Conservation (phyloP, 768 basidiomycete genomes). For the Gymnopilus dilepis region DNA sequence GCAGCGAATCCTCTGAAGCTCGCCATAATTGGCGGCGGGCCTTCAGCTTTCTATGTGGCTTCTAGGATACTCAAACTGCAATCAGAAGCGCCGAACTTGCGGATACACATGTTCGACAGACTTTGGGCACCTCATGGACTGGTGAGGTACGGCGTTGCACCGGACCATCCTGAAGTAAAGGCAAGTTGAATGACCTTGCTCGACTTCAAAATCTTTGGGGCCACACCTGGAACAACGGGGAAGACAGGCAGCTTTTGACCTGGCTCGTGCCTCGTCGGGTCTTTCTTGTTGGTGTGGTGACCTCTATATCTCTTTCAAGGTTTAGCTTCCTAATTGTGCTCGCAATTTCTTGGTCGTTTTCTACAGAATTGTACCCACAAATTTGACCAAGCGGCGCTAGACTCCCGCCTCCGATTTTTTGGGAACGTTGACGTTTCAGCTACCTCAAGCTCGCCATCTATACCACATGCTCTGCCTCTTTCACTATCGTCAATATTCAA, state of each 20-base stretch:
- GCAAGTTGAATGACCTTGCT: conserved; percentile 37
- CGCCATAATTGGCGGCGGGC: conserved; percentile 92
- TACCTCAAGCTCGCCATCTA: conserved; percentile 30
- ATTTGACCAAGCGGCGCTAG: conserved; percentile 83
- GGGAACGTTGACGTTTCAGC: conserved; percentile 77
- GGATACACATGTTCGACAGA: conserved; percentile 88
- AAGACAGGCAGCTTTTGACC: too few species aligned
- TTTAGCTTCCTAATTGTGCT: neutral
- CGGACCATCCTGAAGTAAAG: conserved; percentile 99
- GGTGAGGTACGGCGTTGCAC: conserved; percentile 95
- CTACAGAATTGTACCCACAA: conserved; percentile 93
- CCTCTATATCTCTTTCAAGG: neutral
- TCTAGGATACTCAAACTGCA: conserved; percentile 77
- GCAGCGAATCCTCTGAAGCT: conserved; percentile 58
- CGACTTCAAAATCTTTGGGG: neutral
- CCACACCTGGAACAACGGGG: conserved; percentile 3
- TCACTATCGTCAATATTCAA: conserved; percentile 64
- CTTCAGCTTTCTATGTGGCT: conserved; percentile 96
- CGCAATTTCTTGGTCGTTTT: neutral
- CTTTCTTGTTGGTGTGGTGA: conserved; percentile 3
- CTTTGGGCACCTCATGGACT: conserved; percentile 95
- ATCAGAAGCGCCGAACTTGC: conserved; percentile 43
- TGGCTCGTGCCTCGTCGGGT: too few species aligned
- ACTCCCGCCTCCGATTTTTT: conserved; percentile 86
- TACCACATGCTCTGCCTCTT: conserved; percentile 60